Evolutionary conservation across 192 early-diverging fungal species (phyloP).

Genomic region (Rhizophagus sp.): DNA sequence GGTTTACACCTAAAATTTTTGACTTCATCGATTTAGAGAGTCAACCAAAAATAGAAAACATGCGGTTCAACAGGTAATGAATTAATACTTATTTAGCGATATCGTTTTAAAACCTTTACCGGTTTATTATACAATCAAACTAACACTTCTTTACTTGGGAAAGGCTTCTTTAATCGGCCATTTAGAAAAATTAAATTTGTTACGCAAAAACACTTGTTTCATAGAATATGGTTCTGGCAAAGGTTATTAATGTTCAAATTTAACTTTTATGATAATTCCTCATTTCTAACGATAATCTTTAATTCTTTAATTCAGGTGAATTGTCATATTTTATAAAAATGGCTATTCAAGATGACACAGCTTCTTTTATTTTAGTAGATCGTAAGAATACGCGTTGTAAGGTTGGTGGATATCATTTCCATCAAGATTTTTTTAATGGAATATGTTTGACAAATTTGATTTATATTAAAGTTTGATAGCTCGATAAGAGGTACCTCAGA

Average conservation of each 20-base stretch:
- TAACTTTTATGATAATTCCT: not conserved
- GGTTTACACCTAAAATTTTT: not conserved
- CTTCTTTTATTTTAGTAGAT: conserved; percentile 71
- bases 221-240: conserved; percentile 83
- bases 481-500: conserved; percentile 40
- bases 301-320: conserved; percentile 34
- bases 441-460: not conserved
- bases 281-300: not conserved
- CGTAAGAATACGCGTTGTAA: conserved; percentile 78
- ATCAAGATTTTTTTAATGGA: not conserved
- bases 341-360: conserved; percentile 40
- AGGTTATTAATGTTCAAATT: conserved; percentile 40
- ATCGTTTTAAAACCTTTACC: not conserved
- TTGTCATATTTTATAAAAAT: conserved; percentile 49
- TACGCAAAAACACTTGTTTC: conserved; percentile 59
- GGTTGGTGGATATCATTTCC: conserved; percentile 35
- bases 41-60: conserved; percentile 49
- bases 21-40: conserved; percentile 31
- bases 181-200: conserved; percentile 59
- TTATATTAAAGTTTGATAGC: conserved; percentile 42
- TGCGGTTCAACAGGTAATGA: conserved; percentile 48
- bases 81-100: not conserved
- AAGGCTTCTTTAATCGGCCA: conserved; percentile 83
- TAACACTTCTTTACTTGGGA: not conserved
- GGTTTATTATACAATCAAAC: not conserved